Evolutionary conservation across 257 asterid genomes (phyloP).

Genomic region (Solanum phureja): DNA sequence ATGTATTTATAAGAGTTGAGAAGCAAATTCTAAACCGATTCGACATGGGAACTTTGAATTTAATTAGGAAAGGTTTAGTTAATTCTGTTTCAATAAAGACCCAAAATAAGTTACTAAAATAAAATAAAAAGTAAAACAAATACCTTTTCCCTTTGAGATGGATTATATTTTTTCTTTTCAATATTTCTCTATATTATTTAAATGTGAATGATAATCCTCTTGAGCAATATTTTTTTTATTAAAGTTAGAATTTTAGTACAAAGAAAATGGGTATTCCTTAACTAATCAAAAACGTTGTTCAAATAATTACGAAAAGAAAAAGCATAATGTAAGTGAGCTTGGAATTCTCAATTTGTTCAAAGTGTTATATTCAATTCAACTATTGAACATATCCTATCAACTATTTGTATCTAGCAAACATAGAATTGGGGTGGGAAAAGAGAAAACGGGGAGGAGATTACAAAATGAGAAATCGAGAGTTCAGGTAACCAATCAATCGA

Average conservation of each 20-base stretch:
- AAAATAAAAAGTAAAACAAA: not conserved
- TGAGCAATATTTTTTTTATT: too few relatives aligned
- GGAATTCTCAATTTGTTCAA: not conserved
- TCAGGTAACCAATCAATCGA: rapidly evolving
- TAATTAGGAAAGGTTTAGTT: not conserved
- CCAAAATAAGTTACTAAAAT: not conserved
- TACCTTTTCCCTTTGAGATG: not conserved
- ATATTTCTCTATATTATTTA: too few relatives aligned
- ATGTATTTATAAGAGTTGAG: not conserved
- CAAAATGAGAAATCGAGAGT: not conserved
- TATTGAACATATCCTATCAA: not conserved
- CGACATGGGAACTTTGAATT: not conserved
- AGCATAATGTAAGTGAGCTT: not conserved
- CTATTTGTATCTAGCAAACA: not conserved
- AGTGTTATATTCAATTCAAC: not conserved
- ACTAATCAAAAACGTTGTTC: too few relatives aligned
- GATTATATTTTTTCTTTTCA: not conserved
- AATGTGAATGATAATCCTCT: too few relatives aligned
- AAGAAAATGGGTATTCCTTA: too few relatives aligned
- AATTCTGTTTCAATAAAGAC: too few relatives aligned
- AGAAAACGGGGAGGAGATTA: not conserved
- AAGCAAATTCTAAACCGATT: not conserved
- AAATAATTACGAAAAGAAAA: not conserved
- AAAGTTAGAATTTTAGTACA: too few relatives aligned
- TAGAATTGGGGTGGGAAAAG: not conserved